phyloP scores from a whole-genome alignment of 768 basidiomycete genomes.

The Trametes villosa region DNA sequence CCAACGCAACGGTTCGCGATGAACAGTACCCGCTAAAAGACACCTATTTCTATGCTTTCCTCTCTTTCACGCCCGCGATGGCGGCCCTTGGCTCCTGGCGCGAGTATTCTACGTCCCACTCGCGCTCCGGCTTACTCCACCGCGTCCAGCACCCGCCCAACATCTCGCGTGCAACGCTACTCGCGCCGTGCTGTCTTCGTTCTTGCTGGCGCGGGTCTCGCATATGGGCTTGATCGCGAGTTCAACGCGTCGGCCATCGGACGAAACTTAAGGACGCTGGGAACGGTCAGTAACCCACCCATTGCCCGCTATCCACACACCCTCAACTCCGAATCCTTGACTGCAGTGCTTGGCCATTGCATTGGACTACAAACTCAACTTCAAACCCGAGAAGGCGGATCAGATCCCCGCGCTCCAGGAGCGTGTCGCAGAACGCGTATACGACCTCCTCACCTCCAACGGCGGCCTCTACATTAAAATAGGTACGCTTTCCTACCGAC shows the following conservation, averaged over 20 bases:
- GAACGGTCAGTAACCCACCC: conserved; percentile 44
- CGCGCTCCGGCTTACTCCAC: too few species aligned
- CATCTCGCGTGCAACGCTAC: conserved; percentile 22
- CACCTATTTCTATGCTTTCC: too few species aligned
- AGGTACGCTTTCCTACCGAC: conserved; percentile 48
- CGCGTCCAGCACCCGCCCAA: too few species aligned
- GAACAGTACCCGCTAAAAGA: too few species aligned
- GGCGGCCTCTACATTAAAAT: conserved; percentile 89
- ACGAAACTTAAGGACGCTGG: conserved; percentile 53
- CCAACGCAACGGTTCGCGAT: too few species aligned
- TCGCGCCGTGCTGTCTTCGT: conserved; percentile 31
- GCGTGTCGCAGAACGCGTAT: conserved; percentile 80
- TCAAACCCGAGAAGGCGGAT: conserved; percentile 70
- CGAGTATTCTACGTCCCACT: too few species aligned
- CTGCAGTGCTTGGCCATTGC: conserved; percentile 69
- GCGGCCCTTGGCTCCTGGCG: too few species aligned
- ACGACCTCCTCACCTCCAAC: conserved; percentile 77
- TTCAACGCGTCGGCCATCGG: conserved; percentile 53
- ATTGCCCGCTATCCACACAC: background rate
- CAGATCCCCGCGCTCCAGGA: conserved; percentile 82
- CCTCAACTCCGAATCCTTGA: background rate
- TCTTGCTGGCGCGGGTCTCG: conserved; percentile 33
- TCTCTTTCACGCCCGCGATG: too few species aligned
- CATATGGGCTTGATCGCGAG: conserved; percentile 46
- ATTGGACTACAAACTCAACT: conserved; percentile 88